phyloP scores from a whole-genome alignment of 495 filamentous ascomycete genomes.

The Xylaria acuta region DNA sequence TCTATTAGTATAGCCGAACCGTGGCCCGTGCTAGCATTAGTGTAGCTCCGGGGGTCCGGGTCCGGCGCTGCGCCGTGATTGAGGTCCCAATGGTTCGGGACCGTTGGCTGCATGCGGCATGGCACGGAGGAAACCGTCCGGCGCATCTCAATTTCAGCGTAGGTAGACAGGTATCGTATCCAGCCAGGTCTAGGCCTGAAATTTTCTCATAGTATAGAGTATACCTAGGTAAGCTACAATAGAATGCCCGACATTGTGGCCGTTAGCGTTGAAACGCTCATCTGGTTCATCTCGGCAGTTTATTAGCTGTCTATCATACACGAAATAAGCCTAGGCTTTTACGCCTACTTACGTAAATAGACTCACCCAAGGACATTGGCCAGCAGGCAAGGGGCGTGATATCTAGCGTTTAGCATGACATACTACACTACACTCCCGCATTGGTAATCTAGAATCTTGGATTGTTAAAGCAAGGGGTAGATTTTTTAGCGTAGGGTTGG shows the following conservation, averaged over 20 bases:
- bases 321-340: not conserved
- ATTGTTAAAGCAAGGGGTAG: not conserved
- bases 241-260: too few species aligned
- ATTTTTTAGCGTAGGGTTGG: not conserved
- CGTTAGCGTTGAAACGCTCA: not conserved
- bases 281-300: not conserved
- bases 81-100: not conserved
- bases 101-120: not conserved
- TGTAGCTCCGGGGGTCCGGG: not conserved
- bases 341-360: not conserved
- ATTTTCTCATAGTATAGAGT: too few species aligned
- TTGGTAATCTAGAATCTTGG: not conserved
- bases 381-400: not conserved
- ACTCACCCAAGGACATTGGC: not conserved
- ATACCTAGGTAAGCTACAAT: too few species aligned
- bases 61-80: not conserved
- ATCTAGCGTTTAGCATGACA: not conserved
- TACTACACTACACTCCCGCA: not conserved
- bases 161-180: too few species aligned
- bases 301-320: not conserved
- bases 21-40: not conserved
- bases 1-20: not conserved
- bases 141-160: not conserved
- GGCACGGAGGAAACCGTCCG: not conserved
- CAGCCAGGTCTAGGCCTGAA: too few species aligned